Evolutionary conservation across 2,329 filamentous ascomycete genomes (phyloP), one percentile per base, ranked within the genome.

Genomic region (Leptoxyphium fumago): DNA sequence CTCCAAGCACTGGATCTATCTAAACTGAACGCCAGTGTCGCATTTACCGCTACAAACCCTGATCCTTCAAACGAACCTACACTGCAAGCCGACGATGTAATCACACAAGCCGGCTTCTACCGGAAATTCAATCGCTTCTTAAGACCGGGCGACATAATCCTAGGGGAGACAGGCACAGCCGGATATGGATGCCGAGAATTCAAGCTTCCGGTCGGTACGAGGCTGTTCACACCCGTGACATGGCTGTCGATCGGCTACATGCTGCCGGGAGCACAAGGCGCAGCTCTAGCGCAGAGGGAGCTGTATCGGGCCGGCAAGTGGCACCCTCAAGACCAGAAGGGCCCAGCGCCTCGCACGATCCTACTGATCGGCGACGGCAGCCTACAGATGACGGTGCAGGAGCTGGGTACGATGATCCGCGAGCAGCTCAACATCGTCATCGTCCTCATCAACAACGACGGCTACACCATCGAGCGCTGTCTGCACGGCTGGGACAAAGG

Each of bases 111-210:
- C 13, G 85, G 75, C 70, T 73, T 94, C 60, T 94, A 85, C 84
- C 82, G 82, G 0, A 75, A 74, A 34, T 68, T 91, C 13, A 80
- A 82, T 32, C 71, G 79, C 48, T 93, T 82, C 70, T 66, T 94
- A 9, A 70, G 73, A 43, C 69, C 78, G 43, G 71, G 78, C 39
- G 87, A 94, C 55, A 76, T 93, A 45, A 69, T 94, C 44, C 74
- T 94, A 42, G 89, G 86, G 0, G 87, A 93, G 61, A 94, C 86
- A 2, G 87, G 86, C 34, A 94, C 87, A 0, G 72, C 85, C 46
- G 89, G 87, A 65, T 89, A 93, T 60, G 87, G 87, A 45, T 84
- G 91, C 55, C 86, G 83, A 77, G 84, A 88, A 46, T 88, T 85
- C 4, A 75, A 75, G 38, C 91, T 94, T 66, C 86, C 86, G 0